Conservation (phyloP, 805 yeast genomes). For the Suhomyces prunicola region DNA sequence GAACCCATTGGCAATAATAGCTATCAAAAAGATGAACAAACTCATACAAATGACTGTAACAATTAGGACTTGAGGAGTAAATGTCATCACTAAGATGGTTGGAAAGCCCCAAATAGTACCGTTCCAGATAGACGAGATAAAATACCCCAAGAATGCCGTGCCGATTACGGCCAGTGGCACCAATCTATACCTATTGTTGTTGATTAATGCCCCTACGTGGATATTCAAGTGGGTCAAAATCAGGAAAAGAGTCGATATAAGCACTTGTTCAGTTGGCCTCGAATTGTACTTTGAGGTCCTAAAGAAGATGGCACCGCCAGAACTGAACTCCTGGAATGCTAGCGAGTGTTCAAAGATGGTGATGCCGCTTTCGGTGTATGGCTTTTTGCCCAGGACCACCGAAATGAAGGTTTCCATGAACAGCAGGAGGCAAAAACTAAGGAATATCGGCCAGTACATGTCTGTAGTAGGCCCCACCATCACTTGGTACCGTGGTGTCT, state of each 20-base stretch:
- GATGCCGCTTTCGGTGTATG: constrained; percentile 63
- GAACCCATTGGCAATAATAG: constrained; percentile 55
- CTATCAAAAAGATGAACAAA: constrained; percentile 50
- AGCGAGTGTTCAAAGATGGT: constrained; percentile 74
- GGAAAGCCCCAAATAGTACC: constrained; percentile 52
- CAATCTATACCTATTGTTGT: constrained; percentile 52
- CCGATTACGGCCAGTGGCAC: constrained; percentile 64
- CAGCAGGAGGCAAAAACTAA: constrained; percentile 57
- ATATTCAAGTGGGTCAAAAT: constrained; percentile 56
- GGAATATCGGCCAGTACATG: constrained; percentile 56
- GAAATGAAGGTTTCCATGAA: constrained; percentile 65
- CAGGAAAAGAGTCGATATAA: constrained; percentile 53
- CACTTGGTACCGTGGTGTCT: constrained; percentile 23
- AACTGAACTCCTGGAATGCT: constrained; percentile 70
- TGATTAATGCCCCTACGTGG: constrained; percentile 60
- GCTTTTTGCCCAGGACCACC: constrained; percentile 51
- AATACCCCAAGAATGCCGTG: constrained; percentile 45
- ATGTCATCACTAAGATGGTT: constrained; percentile 52
- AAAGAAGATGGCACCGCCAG: constrained; percentile 24
- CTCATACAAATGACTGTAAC: constrained; percentile 51
- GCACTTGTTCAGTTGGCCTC: constrained; percentile 52
- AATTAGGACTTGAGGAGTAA: constrained; percentile 64
- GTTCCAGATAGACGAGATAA: constrained; percentile 32
- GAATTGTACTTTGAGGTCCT: constrained; percentile 16
- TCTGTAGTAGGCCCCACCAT: constrained; percentile 49